Conservation (phyloP, 2,329 filamentous ascomycete species). For the Aspergillus calidoustus region DNA sequence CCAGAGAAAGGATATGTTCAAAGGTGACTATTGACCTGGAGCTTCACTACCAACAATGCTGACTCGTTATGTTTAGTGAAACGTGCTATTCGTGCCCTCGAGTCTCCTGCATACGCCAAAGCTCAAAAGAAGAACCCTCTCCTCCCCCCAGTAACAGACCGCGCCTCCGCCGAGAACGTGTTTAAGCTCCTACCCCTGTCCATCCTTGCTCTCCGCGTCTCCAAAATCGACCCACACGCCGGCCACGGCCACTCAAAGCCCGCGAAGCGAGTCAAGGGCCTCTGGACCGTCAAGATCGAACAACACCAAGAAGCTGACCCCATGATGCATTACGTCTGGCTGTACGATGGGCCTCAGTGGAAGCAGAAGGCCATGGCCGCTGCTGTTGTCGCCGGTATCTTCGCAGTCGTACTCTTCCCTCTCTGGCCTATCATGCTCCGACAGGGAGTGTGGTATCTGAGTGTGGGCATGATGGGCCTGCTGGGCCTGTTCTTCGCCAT, state of each 20-base stretch:
- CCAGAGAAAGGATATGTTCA: constrained; percentile 98
- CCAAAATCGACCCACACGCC: constrained; percentile 77
- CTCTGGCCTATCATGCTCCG: constrained; percentile 92
- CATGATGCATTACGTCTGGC: constrained; percentile 88
- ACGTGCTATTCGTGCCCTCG: constrained; percentile 86
- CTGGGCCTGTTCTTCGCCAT: constrained; percentile 95
- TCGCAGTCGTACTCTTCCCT: constrained; percentile 90
- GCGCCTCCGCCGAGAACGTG: constrained; percentile 84
- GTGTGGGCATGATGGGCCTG: constrained; percentile 87
- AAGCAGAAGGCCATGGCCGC: constrained; percentile 91
- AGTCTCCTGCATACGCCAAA: constrained; percentile 89
- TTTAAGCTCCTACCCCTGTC: constrained; percentile 96
- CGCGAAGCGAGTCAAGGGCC: constrained; percentile 88
- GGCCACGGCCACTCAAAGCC: constrained; percentile 70
- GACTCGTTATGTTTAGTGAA: constrained; percentile 67
- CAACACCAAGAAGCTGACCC: constrained; percentile 80
- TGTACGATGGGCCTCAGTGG: constrained; percentile 92
- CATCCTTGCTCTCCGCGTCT: constrained; percentile 87
- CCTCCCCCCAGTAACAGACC: constrained; percentile 85
- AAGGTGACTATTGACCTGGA: constrained; percentile 59
- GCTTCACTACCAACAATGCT: background rate
- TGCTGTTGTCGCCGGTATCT: constrained; percentile 80
- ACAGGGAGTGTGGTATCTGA: constrained; percentile 95
- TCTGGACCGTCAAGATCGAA: constrained; percentile 95
- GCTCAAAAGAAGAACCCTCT: constrained; percentile 84